Conservation (phyloP, 177 flowering plant species). For the Vitis hybrid region DNA sequence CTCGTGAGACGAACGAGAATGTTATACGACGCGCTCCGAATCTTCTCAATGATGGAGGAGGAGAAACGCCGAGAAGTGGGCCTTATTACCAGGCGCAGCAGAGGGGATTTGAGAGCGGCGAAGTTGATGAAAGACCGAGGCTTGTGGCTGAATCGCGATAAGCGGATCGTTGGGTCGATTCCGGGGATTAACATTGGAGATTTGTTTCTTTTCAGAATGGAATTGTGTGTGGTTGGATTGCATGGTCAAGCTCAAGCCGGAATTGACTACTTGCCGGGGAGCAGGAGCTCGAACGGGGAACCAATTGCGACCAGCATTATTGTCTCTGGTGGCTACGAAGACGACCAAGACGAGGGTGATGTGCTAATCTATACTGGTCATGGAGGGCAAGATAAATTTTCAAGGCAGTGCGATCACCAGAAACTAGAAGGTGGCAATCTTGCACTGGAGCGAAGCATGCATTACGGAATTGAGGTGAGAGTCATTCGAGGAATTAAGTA, state of each 20-base stretch:
- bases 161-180: slow-evolving; percentile 75
- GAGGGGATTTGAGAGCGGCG: slow-evolving; percentile 69
- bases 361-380: slow-evolving; percentile 82
- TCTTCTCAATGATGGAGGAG: slow-evolving; percentile 31
- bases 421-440: slow-evolving; percentile 87
- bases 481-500: slow-evolving; percentile 79
- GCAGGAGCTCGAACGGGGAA: slow-evolving; percentile 67
- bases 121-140: slow-evolving; percentile 53
- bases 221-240: slow-evolving; percentile 79
- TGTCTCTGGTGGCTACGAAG: slow-evolving; percentile 93
- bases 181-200: slow-evolving; percentile 88
- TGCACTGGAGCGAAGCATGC: slow-evolving; percentile 81
- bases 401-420: slow-evolving; percentile 61
- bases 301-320: slow-evolving; percentile 92
- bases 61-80: slow-evolving; percentile 27
- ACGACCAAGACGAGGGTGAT: slow-evolving; percentile 78
- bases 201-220: slow-evolving; percentile 74
- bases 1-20: slow-evolving; percentile 58
- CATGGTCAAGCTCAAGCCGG: slow-evolving; percentile 94
- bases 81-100: slow-evolving; percentile 20
- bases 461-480: slow-evolving; percentile 73
- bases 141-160: slow-evolving; percentile 76
- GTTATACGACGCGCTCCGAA: slow-evolving; percentile 61
- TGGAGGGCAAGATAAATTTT: slow-evolving; percentile 68
- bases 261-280: slow-evolving; percentile 67